A percentile compares a stretch with the other conserved stretches of the same genome.
Evolutionary conservation across 805 yeast species (phyloP).

Genomic region (Kuraishia cidri): DNA sequence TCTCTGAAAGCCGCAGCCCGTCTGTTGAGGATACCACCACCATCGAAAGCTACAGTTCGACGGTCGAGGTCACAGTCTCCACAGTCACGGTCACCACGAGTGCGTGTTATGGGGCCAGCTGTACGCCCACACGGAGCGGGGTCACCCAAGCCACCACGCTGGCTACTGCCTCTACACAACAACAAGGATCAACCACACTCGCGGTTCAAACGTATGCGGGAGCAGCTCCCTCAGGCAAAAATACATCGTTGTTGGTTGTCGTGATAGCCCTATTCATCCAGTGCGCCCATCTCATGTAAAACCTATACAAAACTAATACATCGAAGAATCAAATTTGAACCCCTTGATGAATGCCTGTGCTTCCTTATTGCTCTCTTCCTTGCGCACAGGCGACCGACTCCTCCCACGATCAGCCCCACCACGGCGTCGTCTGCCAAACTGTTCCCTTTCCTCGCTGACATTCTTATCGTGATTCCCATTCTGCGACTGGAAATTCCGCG

Average conservation of each 20-base stretch:
- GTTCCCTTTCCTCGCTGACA: background rate
- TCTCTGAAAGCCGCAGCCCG: background rate
- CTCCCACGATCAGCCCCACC: background rate
- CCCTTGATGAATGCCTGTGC: conserved; percentile 6
- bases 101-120: background rate
- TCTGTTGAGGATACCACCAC: background rate
- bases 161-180: conserved; percentile 4
- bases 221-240: conserved; percentile 10
- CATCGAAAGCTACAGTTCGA: conserved; percentile 6
- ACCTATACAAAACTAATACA: background rate
- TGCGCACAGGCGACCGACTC: background rate
- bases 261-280: background rate
- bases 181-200: too few species aligned
- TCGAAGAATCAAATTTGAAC: conserved; percentile 4
- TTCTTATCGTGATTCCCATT: background rate
- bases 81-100: conserved; percentile 12
- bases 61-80: conserved; percentile 8
- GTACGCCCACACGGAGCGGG: background rate
- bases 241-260: conserved; percentile 1
- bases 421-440: background rate
- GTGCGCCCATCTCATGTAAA: too few species aligned
- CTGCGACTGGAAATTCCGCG: background rate
- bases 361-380: conserved; percentile 1
- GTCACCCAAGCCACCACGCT: conserved; percentile 1
- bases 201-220: background rate